These are phyloP conservation scores for Arabidopsis thaliana DNA, from an alignment of 345 rosid genomes.

Conservation along the genomic window TAIR10.1 NC_003074.8:19698001-19698500, in stretches of 20 bases:
- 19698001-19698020: constrained; percentile 72
- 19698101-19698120: constrained; percentile 71
- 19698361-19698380: constrained; percentile 83
- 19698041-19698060: constrained; percentile 78
- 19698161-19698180: constrained; percentile 73
- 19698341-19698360: constrained; percentile 61
- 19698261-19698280: constrained; percentile 41
- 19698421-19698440: constrained; percentile 50
- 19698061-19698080: constrained; percentile 85
- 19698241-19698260: constrained; percentile 63
- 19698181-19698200: constrained; percentile 89
- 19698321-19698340: constrained; percentile 70
- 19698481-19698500: constrained; percentile 54
- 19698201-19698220: constrained; percentile 61
- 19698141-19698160: constrained; percentile 70
- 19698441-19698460: constrained; percentile 60
- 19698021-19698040: constrained; percentile 61
- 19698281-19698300: constrained; percentile 78
- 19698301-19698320: constrained; percentile 66
- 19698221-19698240: constrained; percentile 56
- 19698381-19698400: constrained; percentile 66
- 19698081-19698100: constrained; percentile 69
- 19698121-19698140: constrained; percentile 93
- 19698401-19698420: constrained; percentile 61
- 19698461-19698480: constrained; percentile 66